Evolutionary conservation across 257 asterid species (phyloP).

Genomic region (Pogostemon cablin): DNA sequence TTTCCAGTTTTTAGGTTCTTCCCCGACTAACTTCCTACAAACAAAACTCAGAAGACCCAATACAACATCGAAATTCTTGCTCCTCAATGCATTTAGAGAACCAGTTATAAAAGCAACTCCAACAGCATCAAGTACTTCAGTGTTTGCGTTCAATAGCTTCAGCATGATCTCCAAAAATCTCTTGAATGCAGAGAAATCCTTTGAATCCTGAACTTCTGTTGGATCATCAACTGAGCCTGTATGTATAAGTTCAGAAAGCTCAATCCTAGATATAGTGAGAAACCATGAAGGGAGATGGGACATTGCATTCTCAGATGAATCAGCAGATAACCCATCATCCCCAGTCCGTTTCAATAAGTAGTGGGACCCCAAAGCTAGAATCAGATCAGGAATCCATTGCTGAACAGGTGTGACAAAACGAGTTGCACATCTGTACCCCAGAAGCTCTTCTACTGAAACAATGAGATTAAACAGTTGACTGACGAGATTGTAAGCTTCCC

Average conservation of each 20-base stretch:
- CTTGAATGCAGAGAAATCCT: conserved; percentile 55
- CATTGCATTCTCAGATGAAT: conserved; percentile 36
- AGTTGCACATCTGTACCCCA: conserved; percentile 63
- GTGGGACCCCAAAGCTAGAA: conserved; percentile 68
- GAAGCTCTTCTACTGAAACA: conserved; percentile 65
- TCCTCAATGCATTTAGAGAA: conserved; percentile 48
- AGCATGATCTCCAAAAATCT: conserved; percentile 52
- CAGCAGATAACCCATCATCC: conserved; percentile 32
- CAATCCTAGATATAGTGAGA: conserved; percentile 58
- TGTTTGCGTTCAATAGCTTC: conserved; percentile 51
- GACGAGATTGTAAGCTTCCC: conserved; percentile 50
- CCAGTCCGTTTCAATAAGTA: conserved; percentile 49
- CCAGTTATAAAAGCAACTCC: conserved; percentile 57
- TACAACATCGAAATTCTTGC: conserved; percentile 51
- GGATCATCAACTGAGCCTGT: conserved; percentile 46
- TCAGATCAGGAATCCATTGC: conserved; percentile 86
- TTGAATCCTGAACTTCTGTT: conserved; percentile 33
- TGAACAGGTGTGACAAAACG: conserved; percentile 56
- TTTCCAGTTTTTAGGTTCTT: conserved; percentile 52
- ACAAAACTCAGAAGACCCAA: conserved; percentile 73
- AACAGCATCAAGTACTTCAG: conserved; percentile 62
- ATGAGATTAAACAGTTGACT: conserved; percentile 60
- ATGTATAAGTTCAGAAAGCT: conserved; percentile 55
- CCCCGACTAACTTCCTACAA: conserved; percentile 54
- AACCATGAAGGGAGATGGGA: conserved; percentile 62